These are phyloP conservation scores for Aspergillus tubingensis DNA, from an alignment of 2,329 filamentous ascomycete species.

Conservation along the genomic window DNA sequence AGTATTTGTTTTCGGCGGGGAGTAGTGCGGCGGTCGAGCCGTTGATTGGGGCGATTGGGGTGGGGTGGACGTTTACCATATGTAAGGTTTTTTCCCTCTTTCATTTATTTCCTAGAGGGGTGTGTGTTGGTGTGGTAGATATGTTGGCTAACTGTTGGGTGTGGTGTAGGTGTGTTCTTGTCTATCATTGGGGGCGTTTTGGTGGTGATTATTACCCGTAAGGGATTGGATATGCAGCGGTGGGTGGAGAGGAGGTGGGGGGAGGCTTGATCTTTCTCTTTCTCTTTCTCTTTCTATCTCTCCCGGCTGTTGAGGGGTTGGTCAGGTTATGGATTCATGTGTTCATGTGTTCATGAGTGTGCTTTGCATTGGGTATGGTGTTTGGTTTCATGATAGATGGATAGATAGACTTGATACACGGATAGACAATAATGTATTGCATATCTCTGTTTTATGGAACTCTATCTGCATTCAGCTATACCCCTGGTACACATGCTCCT, in stretches of 20 bases:
- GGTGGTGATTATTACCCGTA: conserved; percentile 31
- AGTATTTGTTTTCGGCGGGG: conserved; percentile 72
- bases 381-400: too few species aligned
- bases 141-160: background rate
- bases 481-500: conserved; percentile 21
- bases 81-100: conserved; percentile 43
- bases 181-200: conserved; percentile 31
- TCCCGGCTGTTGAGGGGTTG: background rate
- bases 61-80: conserved; percentile 80
- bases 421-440: too few species aligned
- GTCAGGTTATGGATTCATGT: too few species aligned
- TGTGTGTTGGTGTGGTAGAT: too few species aligned
- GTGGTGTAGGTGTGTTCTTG: conserved; percentile 29
- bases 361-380: too few species aligned
- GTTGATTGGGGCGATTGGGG: conserved; percentile 69
- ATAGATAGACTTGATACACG: too few species aligned
- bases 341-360: too few species aligned
- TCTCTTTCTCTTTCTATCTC: too few species aligned
- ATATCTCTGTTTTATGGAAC: too few species aligned
- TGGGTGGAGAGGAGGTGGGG: conserved; percentile 31
- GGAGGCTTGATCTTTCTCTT: too few species aligned
- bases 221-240: conserved; percentile 37
- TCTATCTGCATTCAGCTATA: background rate
- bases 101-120: too few species aligned
- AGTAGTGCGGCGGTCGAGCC: conserved; percentile 72